A percentile compares a stretch with the other conserved stretches of the same genome.
phyloP scores from a whole-genome alignment of 805 yeast genomes.

The Jamesozyma hellenica region DNA sequence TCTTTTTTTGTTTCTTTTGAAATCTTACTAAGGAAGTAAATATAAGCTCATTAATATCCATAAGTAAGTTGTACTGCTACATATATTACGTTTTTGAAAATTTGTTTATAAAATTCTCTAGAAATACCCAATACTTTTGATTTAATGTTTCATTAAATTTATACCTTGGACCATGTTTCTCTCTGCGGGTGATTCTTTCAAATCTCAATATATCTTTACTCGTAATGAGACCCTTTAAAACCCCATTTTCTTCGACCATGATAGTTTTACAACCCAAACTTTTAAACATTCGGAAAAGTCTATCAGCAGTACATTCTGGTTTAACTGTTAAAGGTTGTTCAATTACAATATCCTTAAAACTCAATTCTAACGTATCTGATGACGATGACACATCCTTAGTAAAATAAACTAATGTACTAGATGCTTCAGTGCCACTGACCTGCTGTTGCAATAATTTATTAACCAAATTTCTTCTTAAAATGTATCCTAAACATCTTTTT shows the following conservation, averaged over 20 bases:
- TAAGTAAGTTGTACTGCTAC: too few relatives aligned
- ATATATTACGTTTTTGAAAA: conserved; percentile 2
- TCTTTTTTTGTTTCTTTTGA: too few relatives aligned
- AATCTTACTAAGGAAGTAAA: too few relatives aligned
- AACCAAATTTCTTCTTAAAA: conserved; percentile 21
- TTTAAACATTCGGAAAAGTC: conserved; percentile 56
- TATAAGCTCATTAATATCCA: too few relatives aligned
- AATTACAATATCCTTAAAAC: conserved; percentile 29
- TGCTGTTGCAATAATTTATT: conserved; percentile 12
- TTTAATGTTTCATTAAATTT: conserved; percentile 17
- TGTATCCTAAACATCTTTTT: conserved; percentile 33
- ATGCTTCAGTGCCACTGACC: conserved; percentile 22
- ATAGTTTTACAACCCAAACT: conserved; percentile 73
- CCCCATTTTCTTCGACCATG: conserved; percentile 53
- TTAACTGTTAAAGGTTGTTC: conserved; percentile 54
- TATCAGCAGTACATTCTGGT: conserved; percentile 45
- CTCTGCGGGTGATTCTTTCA: conserved; percentile 32
- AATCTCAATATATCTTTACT: conserved; percentile 72
- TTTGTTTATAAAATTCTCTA: conserved; percentile 11
- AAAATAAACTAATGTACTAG: conserved; percentile 10
- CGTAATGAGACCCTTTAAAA: conserved; percentile 65
- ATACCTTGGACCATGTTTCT: conserved; percentile 22
- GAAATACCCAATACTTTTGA: conserved; percentile 16
- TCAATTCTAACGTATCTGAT: background rate
- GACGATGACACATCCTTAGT: background rate